Evolutionary conservation across 2,329 filamentous ascomycete species (phyloP).

Genomic region (Lachnellula occidentalis): DNA sequence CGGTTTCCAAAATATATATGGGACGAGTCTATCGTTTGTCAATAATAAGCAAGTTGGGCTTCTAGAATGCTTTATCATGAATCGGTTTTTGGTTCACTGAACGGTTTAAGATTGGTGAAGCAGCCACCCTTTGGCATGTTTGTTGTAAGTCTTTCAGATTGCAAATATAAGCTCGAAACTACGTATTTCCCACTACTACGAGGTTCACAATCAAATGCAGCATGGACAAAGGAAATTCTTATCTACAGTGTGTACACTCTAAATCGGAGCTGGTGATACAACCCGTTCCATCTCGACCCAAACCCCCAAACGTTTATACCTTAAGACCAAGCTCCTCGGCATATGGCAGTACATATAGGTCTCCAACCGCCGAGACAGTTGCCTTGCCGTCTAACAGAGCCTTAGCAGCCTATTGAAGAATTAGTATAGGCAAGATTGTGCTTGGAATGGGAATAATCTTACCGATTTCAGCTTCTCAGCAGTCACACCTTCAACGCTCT

Average conservation of each 20-base stretch:
- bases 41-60: no score
- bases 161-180: no score
- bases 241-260: conserved; percentile 33
- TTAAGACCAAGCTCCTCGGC: conserved; percentile 91
- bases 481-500: conserved; percentile 75
- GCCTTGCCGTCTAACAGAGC: conserved; percentile 82
- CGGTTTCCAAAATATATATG: no score
- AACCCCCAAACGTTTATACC: conserved; percentile 60
- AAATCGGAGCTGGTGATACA: conserved; percentile 33
- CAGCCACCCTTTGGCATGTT: no score
- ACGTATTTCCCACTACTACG: no score
- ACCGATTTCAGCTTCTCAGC: conserved; percentile 81
- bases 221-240: conserved; percentile 21
- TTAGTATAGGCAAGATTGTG: conserved; percentile 24
- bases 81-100: no score
- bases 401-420: conserved; percentile 67
- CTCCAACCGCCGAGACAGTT: conserved; percentile 82
- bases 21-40: no score
- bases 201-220: no score
- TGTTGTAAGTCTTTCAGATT: no score
- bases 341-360: conserved; percentile 84
- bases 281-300: conserved; percentile 15
- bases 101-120: no score
- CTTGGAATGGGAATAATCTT: conserved; percentile 37
- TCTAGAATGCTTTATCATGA: no score